A percentile compares a stretch with the other conserved stretches of the same genome.
These are phyloP conservation scores for Neofusicoccum ribis DNA, from an alignment of 2,329 filamentous ascomycete species.

Conservation along the genomic window DNA sequence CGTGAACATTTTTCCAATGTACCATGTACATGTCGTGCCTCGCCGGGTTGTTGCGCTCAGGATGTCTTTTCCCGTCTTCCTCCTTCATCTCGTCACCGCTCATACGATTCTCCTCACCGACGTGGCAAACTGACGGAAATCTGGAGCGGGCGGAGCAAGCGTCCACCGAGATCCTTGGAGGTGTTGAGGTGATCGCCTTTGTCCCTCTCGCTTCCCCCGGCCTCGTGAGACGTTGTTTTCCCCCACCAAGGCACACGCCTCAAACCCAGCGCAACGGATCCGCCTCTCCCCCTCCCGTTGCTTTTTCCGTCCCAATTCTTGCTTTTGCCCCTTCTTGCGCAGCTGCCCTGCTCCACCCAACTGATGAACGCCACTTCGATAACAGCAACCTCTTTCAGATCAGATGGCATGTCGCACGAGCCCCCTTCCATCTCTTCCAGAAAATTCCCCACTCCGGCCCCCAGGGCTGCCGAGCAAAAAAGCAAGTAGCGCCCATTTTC, in stretches of 20 bases:
- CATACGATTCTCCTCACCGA: background rate
- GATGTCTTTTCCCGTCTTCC: background rate
- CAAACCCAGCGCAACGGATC: background rate
- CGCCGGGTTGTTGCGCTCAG: background rate
- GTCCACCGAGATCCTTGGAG: no score
- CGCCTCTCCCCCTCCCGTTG: background rate
- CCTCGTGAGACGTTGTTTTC: no score
- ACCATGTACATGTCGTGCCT: background rate
- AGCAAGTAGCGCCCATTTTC: background rate
- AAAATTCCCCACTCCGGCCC: background rate
- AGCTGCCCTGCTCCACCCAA: no score
- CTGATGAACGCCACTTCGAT: conserved; percentile 3
- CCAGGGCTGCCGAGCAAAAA: background rate
- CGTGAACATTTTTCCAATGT: background rate
- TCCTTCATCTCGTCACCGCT: background rate
- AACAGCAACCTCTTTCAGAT: conserved; percentile 6
- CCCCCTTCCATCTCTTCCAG: background rate
- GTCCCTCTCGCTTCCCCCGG: background rate
- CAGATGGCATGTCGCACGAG: conserved; percentile 1
- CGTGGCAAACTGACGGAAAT: background rate
- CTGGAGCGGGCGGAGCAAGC: background rate
- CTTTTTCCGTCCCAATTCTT: background rate
- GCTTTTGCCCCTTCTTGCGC: background rate
- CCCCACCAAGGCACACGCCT: background rate
- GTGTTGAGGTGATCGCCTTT: background rate